Percentiles rank a stretch among this genome's conserved stretches.
Evolutionary conservation across 305 asterid species (phyloP).

Genomic region (Fraxinus sp.): DNA sequence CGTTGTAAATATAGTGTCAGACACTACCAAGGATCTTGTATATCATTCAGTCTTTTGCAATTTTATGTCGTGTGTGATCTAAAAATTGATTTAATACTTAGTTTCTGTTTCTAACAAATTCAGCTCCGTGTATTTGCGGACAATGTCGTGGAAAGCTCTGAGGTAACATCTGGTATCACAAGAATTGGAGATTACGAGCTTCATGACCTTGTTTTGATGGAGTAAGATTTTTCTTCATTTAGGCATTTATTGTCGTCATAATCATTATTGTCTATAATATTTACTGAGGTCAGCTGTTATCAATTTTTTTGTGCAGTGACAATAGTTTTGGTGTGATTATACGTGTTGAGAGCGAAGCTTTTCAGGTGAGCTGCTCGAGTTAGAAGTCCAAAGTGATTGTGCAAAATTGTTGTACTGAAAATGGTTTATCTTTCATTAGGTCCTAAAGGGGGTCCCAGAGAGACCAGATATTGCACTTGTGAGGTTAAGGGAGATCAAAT

Average conservation of each 20-base stretch:
- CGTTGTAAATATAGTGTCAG: constrained; percentile 89
- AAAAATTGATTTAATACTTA: constrained; percentile 15
- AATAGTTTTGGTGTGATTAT: constrained; percentile 93
- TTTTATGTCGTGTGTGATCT: not conserved
- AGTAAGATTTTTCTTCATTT: constrained; percentile 44
- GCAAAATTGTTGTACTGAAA: constrained; percentile 24
- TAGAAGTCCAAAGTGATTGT: constrained; percentile 6
- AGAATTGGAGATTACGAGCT: constrained; percentile 91
- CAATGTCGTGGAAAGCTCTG: constrained; percentile 93
- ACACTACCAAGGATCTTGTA: constrained; percentile 94
- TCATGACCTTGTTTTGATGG: constrained; percentile 90
- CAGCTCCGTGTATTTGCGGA: constrained; percentile 92
- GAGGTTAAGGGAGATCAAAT: constrained; percentile 82
- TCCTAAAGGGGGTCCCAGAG: constrained; percentile 89
- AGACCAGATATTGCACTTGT: constrained; percentile 89
- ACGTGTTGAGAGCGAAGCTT: constrained; percentile 95
- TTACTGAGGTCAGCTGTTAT: not conserved
- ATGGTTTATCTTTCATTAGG: constrained; percentile 44
- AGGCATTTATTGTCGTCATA: not conserved
- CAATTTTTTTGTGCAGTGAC: constrained; percentile 57
- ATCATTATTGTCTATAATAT: not conserved
- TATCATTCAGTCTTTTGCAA: constrained; percentile 15
- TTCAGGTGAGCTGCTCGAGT: constrained; percentile 55
- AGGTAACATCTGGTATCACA: constrained; percentile 87
- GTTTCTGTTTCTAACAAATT: constrained; percentile 12